These are phyloP conservation scores for Filosporella fistucella DNA, from an alignment of 495 filamentous ascomycete species.

Conservation along the genomic window DNA sequence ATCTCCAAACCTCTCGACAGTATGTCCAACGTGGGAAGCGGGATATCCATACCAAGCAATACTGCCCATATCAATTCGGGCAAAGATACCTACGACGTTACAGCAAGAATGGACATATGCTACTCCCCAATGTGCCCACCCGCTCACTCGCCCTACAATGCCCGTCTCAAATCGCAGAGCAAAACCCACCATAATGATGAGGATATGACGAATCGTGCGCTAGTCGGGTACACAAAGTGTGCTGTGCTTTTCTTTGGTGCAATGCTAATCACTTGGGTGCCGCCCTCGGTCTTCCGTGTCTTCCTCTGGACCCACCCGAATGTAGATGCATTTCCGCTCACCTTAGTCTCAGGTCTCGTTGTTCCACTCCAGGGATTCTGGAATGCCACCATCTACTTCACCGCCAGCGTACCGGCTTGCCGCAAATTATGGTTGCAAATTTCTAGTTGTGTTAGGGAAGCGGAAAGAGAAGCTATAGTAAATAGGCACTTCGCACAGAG, in stretches of 20 bases:
- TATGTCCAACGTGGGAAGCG: background rate
- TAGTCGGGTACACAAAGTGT: constrained; percentile 78
- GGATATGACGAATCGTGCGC: too few species aligned
- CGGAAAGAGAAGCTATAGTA: too few species aligned
- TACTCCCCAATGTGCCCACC: background rate
- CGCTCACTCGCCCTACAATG: background rate
- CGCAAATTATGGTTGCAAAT: constrained; percentile 3
- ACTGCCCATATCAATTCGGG: background rate
- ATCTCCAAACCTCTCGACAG: background rate
- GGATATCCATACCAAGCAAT: background rate
- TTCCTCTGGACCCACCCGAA: constrained; percentile 59
- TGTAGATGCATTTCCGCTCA: constrained; percentile 52
- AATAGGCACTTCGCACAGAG: too few species aligned
- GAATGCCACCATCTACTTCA: constrained; percentile 79
- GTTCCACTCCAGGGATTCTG: constrained; percentile 83
- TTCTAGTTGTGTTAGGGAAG: too few species aligned
- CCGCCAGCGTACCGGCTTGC: constrained; percentile 49
- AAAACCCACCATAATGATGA: too few species aligned
- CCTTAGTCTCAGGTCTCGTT: constrained; percentile 67
- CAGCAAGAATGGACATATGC: background rate
- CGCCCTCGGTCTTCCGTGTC: constrained; percentile 73
- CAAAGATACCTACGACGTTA: background rate
- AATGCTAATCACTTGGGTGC: constrained; percentile 81
- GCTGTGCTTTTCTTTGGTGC: constrained; percentile 82
- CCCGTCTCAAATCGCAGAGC: constrained; percentile 31